phyloP scores from a whole-genome alignment of 2,329 filamentous ascomycete genomes.

The Epichloe amarillans region DNA sequence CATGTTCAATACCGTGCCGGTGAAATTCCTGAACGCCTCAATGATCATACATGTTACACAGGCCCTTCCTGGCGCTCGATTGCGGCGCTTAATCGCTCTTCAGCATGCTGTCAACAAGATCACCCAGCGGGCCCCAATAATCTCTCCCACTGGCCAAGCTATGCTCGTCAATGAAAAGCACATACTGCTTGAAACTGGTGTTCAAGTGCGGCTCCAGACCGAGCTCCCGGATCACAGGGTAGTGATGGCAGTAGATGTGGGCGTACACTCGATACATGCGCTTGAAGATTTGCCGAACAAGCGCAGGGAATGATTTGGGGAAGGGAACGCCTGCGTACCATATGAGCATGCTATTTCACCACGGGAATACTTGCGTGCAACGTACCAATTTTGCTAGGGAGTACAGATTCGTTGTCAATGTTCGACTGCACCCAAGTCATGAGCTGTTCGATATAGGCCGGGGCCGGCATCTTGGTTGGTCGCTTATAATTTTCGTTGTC shows the following conservation, averaged over 20 bases:
- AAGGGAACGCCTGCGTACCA: slow-evolving; percentile 63
- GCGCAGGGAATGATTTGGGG: slow-evolving; percentile 76
- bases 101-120: slow-evolving; percentile 95
- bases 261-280: slow-evolving; percentile 97
- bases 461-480: slow-evolving; percentile 95
- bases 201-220: slow-evolving; percentile 95
- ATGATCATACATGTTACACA: slow-evolving; percentile 7
- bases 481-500: slow-evolving; percentile 87
- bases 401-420: slow-evolving; percentile 89
- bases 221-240: slow-evolving; percentile 88
- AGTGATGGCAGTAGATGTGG: slow-evolving; percentile 99
- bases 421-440: slow-evolving; percentile 95
- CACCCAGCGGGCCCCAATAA: slow-evolving; percentile 91
- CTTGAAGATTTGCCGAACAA: slow-evolving; percentile 96
- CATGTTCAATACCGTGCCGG: slow-evolving; percentile 1
- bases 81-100: slow-evolving; percentile 57
- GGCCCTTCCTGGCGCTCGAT: background rate
- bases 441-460: slow-evolving; percentile 93
- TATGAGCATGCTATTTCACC: background rate
- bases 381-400: slow-evolving; percentile 81
- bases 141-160: slow-evolving; percentile 84
- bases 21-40: slow-evolving; percentile 11
- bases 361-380: background rate
- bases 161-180: slow-evolving; percentile 97
- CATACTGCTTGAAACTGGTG: slow-evolving; percentile 99